Conservation (phyloP, 1,139 yeast genomes). For the Hyphopichia pseudoburtonii region DNA sequence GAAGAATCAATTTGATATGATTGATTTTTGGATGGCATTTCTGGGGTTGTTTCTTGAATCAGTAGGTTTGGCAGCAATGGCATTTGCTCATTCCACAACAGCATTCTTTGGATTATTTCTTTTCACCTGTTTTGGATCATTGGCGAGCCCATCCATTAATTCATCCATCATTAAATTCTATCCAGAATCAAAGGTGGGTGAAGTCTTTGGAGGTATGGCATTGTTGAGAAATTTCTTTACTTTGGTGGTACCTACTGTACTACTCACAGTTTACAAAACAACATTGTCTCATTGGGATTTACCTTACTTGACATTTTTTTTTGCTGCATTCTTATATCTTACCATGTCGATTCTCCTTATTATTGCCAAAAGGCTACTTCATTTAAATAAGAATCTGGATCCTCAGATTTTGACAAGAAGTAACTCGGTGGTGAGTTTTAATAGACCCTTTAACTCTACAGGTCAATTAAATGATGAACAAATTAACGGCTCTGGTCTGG, state of each 20-base stretch:
- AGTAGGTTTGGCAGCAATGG: constrained; percentile 37
- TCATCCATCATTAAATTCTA: constrained; percentile 39
- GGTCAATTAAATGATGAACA: too few relatives aligned
- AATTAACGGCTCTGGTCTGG: too few relatives aligned
- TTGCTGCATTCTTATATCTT: constrained; percentile 8
- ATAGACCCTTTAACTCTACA: constrained; percentile 9
- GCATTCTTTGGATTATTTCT: constrained; percentile 21
- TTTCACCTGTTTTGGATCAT: constrained; percentile 50
- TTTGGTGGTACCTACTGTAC: constrained; percentile 20
- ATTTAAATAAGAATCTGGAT: constrained; percentile 10
- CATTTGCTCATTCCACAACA: constrained; percentile 16
- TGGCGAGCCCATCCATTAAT: constrained; percentile 33
- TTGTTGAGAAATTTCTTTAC: constrained; percentile 25
- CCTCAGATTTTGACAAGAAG: constrained; percentile 17
- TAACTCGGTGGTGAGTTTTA: constrained; percentile 14
- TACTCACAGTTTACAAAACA: constrained; percentile 23
- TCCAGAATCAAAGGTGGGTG: constrained; percentile 41
- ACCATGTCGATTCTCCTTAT: constrained; percentile 10
- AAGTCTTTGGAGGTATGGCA: constrained; percentile 40
- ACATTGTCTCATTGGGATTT: constrained; percentile 11
- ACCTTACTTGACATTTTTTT: constrained; percentile 19
- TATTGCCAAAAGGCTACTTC: constrained; percentile 14
- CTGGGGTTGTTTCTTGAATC: constrained; percentile 37
- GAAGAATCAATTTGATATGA: constrained; percentile 47
- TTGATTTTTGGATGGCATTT: constrained; percentile 46